Evolutionary conservation across 2,329 filamentous ascomycete species (phyloP), one percentile per base, ranked within the genome.

Genomic region (Claviceps digitariae): DNA sequence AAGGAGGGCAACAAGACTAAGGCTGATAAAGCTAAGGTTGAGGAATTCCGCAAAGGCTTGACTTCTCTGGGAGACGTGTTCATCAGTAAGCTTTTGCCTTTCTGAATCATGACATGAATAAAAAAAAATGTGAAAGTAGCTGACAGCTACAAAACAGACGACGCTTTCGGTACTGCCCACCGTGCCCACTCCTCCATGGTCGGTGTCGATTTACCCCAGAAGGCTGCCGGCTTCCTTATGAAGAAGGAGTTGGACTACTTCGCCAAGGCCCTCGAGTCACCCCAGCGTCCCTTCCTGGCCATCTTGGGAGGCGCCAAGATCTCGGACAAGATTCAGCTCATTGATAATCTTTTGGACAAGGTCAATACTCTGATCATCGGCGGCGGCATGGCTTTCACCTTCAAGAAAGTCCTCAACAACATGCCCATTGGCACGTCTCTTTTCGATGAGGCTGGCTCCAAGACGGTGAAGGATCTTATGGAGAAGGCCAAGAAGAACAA

Each of bases 241-340:
- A 98, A 98, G 86, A 98, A 97, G 80, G 93, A 98, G 75, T 86
- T 98, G 58, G 93, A 98, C 69, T 98, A 98, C 84, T 98, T 98
- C 69, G 93, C 93, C 60, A 82, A 96, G 77, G 93, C 90, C 41
- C 86, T 98, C 57, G 93, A 98, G 77, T 83, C 80, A 63, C 93
- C 93, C 57, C 79, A 94, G 76, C 84, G 91, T 54, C 93, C 93
- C 57, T 98, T 98, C 87, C 84, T 98, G 52, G 94, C 93, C 69
- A 98, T 98, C 68, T 87, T 98, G 52, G 93, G 93, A 64, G 93
- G 93, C 62, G 90, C 93, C 70, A 98, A 98, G 82, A 90, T 98
- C 62, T 94, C 89, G 46, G 93, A 98, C 81, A 98, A 98, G 85
- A 98, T 98, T 71, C 89, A 96, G 78, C 81, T 98, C 64, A 97